Base-by-base conservation (phyloP, 768 basidiomycete species). In the Kwoniella heveanensis region DNA sequence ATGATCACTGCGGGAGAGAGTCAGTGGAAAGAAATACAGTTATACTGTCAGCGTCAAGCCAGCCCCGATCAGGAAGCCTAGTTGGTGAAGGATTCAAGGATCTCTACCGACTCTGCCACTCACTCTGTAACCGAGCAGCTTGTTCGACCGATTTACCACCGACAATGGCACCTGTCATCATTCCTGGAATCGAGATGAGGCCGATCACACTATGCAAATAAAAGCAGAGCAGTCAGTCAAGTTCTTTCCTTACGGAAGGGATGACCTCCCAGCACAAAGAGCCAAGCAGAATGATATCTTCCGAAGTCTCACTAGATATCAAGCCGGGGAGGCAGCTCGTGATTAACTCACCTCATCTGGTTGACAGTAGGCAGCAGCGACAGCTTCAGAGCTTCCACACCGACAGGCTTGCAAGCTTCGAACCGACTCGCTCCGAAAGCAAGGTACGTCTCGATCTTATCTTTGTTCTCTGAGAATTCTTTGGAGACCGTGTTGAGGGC, bases 131-230 rank as follows among this genome's bases (percentile, higher is more conserved):
- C 55, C 87, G 86, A 1, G 90, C 90, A 0, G 92, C 92, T 79
- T 91, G 90, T 21, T 90, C 84, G 46, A 93, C 89, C 29, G 88
- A 87, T 12, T 89, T 85, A 0, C 91, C 92, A 13, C 90, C 92
- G 13, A 93, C 86, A 64, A 94, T 88, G 4, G 92, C 90, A 68
- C 92, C 92, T 0, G 90, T 91, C 90, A 93, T 91, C 90, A 91
- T 92, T 2, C 91, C 90, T 70, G 51, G 21, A 26, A 82, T 81
- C 0, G 78, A 79, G 37, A 82, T 80, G 13, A 82, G 66, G 0
- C 80, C 80, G 37, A 81, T 77, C 17, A 82, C 80, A 57, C 79
- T 79, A 39, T 2, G 8, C 5, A 48, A 32, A 32, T 32, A 32
- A 27, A 5, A 4, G 22, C 19, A 44, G 15, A 44, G 39, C 10